Conservation (phyloP, 768 basidiomycete species). For the Macrolepiota fuliginosa region DNA sequence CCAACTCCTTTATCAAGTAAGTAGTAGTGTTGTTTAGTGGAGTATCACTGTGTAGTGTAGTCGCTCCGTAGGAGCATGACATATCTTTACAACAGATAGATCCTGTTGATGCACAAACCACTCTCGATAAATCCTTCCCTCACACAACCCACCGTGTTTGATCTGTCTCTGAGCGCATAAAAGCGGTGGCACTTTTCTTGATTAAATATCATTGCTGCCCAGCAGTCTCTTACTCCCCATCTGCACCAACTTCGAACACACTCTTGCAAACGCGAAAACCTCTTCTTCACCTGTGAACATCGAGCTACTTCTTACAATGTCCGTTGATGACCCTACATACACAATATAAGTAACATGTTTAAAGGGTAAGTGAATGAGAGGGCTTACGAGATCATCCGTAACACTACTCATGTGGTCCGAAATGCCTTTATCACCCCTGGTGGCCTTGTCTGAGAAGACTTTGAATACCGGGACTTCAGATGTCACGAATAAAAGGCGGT, state of each 20-base stretch:
- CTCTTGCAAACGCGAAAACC: constrained; percentile 94
- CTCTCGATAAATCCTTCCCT: too few species aligned
- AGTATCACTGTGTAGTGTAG: too few species aligned
- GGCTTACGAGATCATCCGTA: constrained; percentile 89
- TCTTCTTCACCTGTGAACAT: constrained; percentile 98
- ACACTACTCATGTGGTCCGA: constrained; percentile 89
- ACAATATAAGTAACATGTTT: constrained; percentile 9
- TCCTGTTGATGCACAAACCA: too few species aligned
- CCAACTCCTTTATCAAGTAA: too few species aligned
- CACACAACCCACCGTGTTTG: not conserved
- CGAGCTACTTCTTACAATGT: constrained; percentile 79
- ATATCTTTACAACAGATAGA: too few species aligned
- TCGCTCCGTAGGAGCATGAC: too few species aligned
- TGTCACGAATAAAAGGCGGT: constrained; percentile 86
- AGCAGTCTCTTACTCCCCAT: constrained; percentile 79
- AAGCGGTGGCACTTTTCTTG: not conserved
- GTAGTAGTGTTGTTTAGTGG: too few species aligned
- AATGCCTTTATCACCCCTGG: constrained; percentile 35
- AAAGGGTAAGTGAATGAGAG: not conserved
- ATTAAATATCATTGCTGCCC: constrained; percentile 28
- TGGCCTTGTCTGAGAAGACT: constrained; percentile 78
- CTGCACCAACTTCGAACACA: constrained; percentile 81
- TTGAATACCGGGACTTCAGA: constrained; percentile 91
- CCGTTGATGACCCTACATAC: constrained; percentile 62
- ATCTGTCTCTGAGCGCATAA: not conserved